A percentile compares a stretch with the other conserved stretches of the same genome.
These are phyloP conservation scores for Auriscalpium orientale DNA, from an alignment of 768 basidiomycete species.

Conservation along the genomic window DNA sequence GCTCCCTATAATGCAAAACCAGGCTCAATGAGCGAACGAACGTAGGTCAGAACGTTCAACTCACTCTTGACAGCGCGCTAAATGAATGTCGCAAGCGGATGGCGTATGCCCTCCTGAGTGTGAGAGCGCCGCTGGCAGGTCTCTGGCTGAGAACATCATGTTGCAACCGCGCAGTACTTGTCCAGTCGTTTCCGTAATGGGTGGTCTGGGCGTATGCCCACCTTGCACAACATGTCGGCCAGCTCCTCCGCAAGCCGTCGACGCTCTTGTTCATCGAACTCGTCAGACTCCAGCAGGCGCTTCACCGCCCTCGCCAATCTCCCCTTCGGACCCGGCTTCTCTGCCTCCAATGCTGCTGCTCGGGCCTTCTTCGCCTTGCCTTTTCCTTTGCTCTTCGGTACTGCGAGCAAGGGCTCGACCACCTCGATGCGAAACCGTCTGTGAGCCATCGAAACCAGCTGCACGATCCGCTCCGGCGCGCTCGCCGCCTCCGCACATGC, in stretches of 20 bases:
- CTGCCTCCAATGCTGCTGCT: slow-evolving; percentile 24
- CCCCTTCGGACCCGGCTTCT: slow-evolving; percentile 46
- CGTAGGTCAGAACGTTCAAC: too few relatives aligned
- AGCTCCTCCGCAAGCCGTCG: slow-evolving; percentile 41
- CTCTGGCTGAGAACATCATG: neutral
- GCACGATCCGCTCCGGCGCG: slow-evolving; percentile 55
- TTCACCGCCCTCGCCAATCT: slow-evolving; percentile 63
- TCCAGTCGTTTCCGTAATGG: slow-evolving; percentile 63
- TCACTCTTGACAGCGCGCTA: too few relatives aligned
- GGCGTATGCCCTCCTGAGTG: too few relatives aligned
- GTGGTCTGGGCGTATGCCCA: slow-evolving; percentile 57
- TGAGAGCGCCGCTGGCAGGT: too few relatives aligned
- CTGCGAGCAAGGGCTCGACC: slow-evolving; percentile 58
- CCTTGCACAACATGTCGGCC: slow-evolving; percentile 38
- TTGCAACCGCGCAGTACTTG: slow-evolving; percentile 30
- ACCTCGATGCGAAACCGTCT: slow-evolving; percentile 68
- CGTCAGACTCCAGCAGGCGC: slow-evolving; percentile 49
- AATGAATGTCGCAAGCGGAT: too few relatives aligned
- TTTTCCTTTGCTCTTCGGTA: slow-evolving; percentile 53
- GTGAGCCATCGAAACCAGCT: slow-evolving; percentile 55
- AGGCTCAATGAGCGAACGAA: too few relatives aligned
- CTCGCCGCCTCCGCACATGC: slow-evolving; percentile 72
- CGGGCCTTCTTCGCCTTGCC: slow-evolving; percentile 42
- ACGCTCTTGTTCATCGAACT: slow-evolving; percentile 39
- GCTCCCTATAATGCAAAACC: too few relatives aligned